A percentile compares a stretch with the other conserved stretches of the same genome.
phyloP scores from a whole-genome alignment of 179 eudicot species.

The Actinidia arguta region DNA sequence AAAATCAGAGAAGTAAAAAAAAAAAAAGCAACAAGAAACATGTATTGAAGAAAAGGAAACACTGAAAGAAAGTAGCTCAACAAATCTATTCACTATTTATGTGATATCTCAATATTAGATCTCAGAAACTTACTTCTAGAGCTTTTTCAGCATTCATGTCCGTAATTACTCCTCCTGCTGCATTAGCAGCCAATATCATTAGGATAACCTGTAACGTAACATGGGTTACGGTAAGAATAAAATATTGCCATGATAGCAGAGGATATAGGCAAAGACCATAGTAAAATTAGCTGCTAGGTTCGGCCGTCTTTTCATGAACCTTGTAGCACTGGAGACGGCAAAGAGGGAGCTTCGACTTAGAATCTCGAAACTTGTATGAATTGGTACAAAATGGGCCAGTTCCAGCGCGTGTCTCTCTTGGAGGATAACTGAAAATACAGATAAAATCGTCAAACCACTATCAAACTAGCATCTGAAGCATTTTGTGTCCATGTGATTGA shows the following conservation, averaged over 20 bases:
- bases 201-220: slow-evolving; percentile 75
- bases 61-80: background rate
- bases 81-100: background rate
- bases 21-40: background rate
- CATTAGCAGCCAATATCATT: slow-evolving; percentile 99
- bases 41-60: slow-evolving; percentile 2
- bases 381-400: slow-evolving; percentile 82
- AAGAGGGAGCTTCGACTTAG: slow-evolving; percentile 88
- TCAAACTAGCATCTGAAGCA: background rate
- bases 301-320: slow-evolving; percentile 53
- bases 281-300: slow-evolving; percentile 27
- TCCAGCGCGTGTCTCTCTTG: slow-evolving; percentile 96
- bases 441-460: background rate
- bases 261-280: background rate
- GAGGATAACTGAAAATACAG: slow-evolving; percentile 76
- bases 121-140: slow-evolving; percentile 67
- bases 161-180: slow-evolving; percentile 98
- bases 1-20: background rate
- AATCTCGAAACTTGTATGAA: slow-evolving; percentile 90
- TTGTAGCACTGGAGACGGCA: slow-evolving; percentile 97
- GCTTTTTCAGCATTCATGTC: slow-evolving; percentile 99
- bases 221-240: background rate
- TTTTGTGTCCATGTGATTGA: background rate
- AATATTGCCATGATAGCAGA: no score
- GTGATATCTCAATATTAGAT: background rate